Evolutionary conservation across 2,329 filamentous ascomycete species (phyloP).

Genomic region (Aspergillus sp.): DNA sequence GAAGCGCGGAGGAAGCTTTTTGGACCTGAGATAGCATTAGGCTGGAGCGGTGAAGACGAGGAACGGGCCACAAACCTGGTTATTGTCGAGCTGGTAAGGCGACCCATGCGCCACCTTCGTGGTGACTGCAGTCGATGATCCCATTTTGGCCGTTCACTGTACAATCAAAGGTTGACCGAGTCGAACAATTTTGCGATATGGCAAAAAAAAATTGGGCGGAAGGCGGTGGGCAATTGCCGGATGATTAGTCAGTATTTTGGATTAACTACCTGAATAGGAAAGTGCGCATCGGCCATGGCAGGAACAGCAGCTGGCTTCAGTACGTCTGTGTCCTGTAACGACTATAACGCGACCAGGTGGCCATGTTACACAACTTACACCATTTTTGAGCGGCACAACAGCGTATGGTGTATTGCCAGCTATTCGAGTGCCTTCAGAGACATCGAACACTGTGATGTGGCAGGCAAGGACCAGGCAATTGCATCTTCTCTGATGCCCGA

Average conservation of each 20-base stretch:
- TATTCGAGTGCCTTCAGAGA: no score
- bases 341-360: no score
- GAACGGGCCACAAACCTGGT: slow-evolving; percentile 29
- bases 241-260: slow-evolving; percentile 1
- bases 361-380: no score
- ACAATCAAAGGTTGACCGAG: slow-evolving; percentile 8
- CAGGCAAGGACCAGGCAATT: no score
- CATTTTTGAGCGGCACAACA: no score
- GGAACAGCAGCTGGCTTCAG: no score
- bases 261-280: no score
- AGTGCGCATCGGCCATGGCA: no score
- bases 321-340: no score
- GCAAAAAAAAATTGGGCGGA: slow-evolving; percentile 29
- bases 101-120: slow-evolving; percentile 33
- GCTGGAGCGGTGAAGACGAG: neutral
- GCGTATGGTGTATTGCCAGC: no score
- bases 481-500: no score
- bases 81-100: slow-evolving; percentile 40
- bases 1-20: slow-evolving; percentile 51
- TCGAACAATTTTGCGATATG: slow-evolving; percentile 18
- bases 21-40: slow-evolving; percentile 37
- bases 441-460: no score
- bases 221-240: slow-evolving; percentile 28
- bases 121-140: slow-evolving; percentile 32
- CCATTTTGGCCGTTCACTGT: slow-evolving; percentile 26